Evolutionary conservation across 306 rosid species (phyloP).

Genomic region (Trichosanthes cucumerina): DNA sequence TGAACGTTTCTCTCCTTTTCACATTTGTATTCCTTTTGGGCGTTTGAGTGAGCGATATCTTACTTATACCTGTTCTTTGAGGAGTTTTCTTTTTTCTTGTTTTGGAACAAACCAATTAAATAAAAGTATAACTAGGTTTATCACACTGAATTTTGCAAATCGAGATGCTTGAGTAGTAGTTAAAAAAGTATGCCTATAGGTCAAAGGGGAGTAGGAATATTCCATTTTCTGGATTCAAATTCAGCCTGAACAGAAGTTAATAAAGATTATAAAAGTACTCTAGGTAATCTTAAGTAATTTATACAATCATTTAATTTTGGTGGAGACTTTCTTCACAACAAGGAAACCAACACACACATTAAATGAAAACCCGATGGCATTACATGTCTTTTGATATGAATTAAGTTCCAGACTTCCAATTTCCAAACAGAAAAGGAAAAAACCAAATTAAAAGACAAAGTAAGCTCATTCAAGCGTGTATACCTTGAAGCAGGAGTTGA

Average conservation of each 20-base stretch:
- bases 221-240: neutral
- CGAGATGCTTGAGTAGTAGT: neutral
- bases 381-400: neutral
- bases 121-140: neutral
- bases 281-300: neutral
- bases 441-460: neutral
- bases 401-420: neutral
- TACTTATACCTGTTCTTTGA: neutral
- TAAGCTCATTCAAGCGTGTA: neutral
- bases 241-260: neutral
- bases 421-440: neutral
- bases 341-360: neutral
- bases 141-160: neutral
- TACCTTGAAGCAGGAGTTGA: slow-evolving; percentile 96
- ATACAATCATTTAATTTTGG: slow-evolving; percentile 6
- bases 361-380: neutral
- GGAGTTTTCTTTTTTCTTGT: neutral
- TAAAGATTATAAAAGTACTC: neutral
- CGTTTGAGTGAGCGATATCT: neutral
- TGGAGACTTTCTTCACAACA: neutral
- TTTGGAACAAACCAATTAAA: neutral
- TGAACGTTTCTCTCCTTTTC: neutral
- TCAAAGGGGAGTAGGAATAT: neutral
- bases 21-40: neutral
- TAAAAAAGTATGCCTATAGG: neutral